phyloP scores from a whole-genome alignment of 139 green algal genomes.

The Chlamydomonas incerta region DNA sequence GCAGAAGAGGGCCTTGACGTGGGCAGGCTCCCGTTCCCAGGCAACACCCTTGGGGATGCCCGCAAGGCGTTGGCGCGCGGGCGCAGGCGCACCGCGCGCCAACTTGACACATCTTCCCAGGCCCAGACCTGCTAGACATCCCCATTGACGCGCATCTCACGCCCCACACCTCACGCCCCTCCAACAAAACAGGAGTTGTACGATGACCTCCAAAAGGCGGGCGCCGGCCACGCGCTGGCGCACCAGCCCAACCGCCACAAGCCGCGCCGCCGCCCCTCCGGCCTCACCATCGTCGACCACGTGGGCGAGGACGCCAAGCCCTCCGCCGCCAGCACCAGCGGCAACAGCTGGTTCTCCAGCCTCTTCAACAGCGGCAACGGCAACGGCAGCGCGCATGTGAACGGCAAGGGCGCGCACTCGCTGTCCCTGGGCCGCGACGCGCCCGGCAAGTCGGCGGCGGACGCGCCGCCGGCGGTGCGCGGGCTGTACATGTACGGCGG shows the following conservation, averaged over 20 bases:
- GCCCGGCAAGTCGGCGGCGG: background rate
- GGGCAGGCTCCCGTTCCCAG: too few relatives aligned
- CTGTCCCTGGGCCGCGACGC: too few relatives aligned
- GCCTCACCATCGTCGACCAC: slow-evolving; percentile 65
- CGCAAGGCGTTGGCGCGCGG: too few relatives aligned
- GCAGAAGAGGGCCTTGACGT: too few relatives aligned
- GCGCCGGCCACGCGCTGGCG: background rate
- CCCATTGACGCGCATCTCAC: background rate
- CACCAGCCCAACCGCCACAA: background rate
- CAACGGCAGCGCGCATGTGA: too few relatives aligned
- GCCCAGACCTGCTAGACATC: background rate
- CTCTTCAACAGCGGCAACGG: too few relatives aligned
- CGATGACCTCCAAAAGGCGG: slow-evolving; percentile 48
- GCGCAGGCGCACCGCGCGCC: too few relatives aligned
- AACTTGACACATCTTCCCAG: too few relatives aligned
- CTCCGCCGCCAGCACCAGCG: background rate
- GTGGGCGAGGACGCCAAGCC: slow-evolving; percentile 17
- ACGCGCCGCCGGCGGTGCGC: background rate
- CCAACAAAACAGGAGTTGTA: slow-evolving; percentile 64
- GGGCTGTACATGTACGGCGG: slow-evolving; percentile 96
- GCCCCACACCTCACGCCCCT: background rate
- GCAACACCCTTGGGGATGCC: too few relatives aligned
- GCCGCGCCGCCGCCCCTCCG: slow-evolving; percentile 17
- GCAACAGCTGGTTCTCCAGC: background rate
- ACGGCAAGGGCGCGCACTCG: too few relatives aligned